phyloP scores from a whole-genome alignment of 768 basidiomycete species.

The Suillus sp. region DNA sequence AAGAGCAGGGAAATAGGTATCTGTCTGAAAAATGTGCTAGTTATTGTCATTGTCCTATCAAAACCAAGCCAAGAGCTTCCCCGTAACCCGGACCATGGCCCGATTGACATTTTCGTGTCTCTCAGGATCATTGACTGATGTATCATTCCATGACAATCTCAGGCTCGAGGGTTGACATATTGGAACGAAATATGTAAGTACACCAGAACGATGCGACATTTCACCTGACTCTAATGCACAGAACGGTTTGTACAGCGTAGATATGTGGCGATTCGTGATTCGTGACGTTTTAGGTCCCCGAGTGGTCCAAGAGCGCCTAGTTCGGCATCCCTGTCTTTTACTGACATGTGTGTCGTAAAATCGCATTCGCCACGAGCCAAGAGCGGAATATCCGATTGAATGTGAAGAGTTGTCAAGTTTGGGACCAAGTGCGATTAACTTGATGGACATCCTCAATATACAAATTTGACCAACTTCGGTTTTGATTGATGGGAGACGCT shows the following conservation, averaged over 20 bases:
- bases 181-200: constrained; percentile 52
- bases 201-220: not conserved
- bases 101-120: constrained; percentile 57
- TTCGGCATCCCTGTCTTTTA: not conserved
- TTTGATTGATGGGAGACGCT: not conserved
- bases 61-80: constrained; percentile 35
- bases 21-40: constrained; percentile 65
- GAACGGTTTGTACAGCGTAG: constrained; percentile 54
- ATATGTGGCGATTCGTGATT: constrained; percentile 55
- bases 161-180: constrained; percentile 28
- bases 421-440: not conserved
- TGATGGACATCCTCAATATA: not conserved
- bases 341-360: not conserved
- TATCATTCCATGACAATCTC: constrained; percentile 37
- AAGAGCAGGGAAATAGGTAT: constrained; percentile 54
- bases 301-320: not conserved
- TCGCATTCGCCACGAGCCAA: constrained; percentile 21
- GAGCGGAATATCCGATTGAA: no score
- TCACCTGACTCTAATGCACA: constrained; percentile 36
- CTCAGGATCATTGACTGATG: constrained; percentile 59
- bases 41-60: constrained; percentile 43
- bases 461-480: not conserved
- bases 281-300: constrained; percentile 35
- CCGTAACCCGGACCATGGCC: constrained; percentile 56
- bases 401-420: not conserved